phyloP scores from a whole-genome alignment of 257 asterid species.

The Solanum paucissectum region DNA sequence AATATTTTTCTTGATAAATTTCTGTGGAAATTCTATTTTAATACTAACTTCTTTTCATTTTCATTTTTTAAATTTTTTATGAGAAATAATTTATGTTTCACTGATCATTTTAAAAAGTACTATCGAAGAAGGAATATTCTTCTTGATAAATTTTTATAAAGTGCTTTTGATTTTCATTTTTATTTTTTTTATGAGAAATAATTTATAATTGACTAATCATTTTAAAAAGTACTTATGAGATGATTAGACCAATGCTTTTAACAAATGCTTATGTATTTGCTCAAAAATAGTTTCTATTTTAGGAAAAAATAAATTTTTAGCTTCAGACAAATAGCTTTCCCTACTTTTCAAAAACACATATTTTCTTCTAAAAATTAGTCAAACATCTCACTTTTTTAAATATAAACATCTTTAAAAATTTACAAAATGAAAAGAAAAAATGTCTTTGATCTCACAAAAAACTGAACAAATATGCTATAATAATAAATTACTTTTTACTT shows the following conservation, averaged over 20 bases:
- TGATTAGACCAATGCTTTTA: not conserved
- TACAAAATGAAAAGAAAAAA: too few species aligned
- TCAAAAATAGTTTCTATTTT: too few species aligned
- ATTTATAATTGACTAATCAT: not conserved
- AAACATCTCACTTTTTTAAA: not conserved
- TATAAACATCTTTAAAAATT: too few species aligned
- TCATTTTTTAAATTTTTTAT: too few species aligned
- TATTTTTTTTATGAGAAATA: not conserved
- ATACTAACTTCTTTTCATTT: too few species aligned
- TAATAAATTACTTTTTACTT: not conserved
- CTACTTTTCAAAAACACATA: not conserved
- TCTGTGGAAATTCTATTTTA: too few species aligned
- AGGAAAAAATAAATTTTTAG: not conserved
- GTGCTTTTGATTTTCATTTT: too few species aligned
- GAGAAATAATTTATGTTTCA: too few species aligned
- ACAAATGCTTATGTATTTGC: not conserved
- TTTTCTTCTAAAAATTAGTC: not conserved
- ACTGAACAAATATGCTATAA: not conserved
- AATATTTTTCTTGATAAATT: too few species aligned
- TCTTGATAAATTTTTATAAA: too few species aligned
- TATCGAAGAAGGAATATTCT: too few species aligned
- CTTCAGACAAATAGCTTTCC: not conserved
- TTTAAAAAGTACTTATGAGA: not conserved
- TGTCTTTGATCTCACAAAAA: not conserved
- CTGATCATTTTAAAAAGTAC: too few species aligned